phyloP scores from a whole-genome alignment of 2,329 filamentous ascomycete genomes.

The Fusarium sambucinum region DNA sequence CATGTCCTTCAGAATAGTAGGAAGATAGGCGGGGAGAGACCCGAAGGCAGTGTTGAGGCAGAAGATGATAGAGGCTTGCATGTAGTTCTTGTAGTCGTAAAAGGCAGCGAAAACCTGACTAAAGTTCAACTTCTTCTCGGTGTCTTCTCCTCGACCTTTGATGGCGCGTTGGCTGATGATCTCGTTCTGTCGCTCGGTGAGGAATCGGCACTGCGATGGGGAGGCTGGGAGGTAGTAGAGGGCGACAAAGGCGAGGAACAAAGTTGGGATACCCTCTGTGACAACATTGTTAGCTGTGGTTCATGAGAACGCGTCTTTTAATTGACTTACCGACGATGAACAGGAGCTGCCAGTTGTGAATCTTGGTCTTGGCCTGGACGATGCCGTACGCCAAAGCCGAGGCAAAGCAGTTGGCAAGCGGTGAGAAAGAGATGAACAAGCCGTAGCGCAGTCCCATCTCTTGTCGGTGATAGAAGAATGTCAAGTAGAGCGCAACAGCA shows the following conservation, averaged over 20 bases:
- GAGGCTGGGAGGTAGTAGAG: slow-evolving; percentile 65
- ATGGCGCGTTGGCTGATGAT: slow-evolving; percentile 1
- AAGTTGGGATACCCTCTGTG: not conserved
- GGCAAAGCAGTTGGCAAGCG: not conserved
- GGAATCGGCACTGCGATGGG: slow-evolving; percentile 72
- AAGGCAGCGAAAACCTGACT: slow-evolving; percentile 62
- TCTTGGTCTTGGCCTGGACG: not conserved
- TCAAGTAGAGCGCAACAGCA: slow-evolving; percentile 58
- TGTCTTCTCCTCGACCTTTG: not conserved
- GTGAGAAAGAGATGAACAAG: slow-evolving; percentile 2
- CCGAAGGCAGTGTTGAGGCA: slow-evolving; percentile 54
- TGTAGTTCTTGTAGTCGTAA: slow-evolving; percentile 62
- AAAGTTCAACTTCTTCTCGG: slow-evolving; percentile 5
- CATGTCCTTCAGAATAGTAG: not conserved
- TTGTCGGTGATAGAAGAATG: slow-evolving; percentile 60
- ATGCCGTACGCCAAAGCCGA: not conserved
- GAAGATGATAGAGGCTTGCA: slow-evolving; percentile 58
- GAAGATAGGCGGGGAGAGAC: slow-evolving; percentile 69
- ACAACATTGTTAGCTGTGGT: not conserved
- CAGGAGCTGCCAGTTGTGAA: slow-evolving; percentile 1
- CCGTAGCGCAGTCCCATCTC: slow-evolving; percentile 58
- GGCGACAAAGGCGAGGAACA: not conserved
- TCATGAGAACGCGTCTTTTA: too few species aligned
- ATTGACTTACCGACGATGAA: not conserved
- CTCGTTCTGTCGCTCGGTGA: slow-evolving; percentile 64